Evolutionary conservation across 202 grass and related monocot species (phyloP).

Genomic region (Cymbopogon flexuosus): DNA sequence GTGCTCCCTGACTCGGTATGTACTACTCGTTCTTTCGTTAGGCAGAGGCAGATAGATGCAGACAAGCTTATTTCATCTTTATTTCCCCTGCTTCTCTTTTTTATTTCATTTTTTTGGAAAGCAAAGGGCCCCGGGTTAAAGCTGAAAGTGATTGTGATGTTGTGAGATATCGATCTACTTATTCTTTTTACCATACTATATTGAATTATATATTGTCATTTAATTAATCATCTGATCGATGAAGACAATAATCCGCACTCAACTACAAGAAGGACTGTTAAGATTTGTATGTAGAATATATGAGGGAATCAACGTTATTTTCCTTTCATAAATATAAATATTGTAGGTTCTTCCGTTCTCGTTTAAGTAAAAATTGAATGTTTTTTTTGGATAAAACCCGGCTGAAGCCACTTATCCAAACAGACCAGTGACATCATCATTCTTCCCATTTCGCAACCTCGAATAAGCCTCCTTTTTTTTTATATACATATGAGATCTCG

Average conservation of each 20-base stretch:
- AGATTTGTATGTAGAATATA: background rate
- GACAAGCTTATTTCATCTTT: background rate
- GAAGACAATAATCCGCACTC: background rate
- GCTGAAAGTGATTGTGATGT: background rate
- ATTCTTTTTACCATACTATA: background rate
- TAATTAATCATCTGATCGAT: background rate
- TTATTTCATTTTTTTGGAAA: background rate
- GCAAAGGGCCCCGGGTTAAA: background rate
- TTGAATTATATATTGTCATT: background rate
- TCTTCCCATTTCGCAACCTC: background rate
- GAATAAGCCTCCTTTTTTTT: background rate
- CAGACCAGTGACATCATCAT: background rate
- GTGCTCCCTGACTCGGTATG: constrained; percentile 35
- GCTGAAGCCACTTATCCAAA: background rate
- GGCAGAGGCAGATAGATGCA: background rate
- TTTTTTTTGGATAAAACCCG: background rate
- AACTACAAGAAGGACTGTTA: background rate
- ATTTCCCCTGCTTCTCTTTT: constrained; percentile 18
- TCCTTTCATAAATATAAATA: too few relatives aligned
- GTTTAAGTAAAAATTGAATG: background rate
- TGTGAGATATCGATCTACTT: background rate
- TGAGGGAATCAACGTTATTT: background rate
- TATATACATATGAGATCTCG: background rate
- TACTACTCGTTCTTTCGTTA: background rate
- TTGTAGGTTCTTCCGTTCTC: background rate